Evolutionary conservation across 768 basidiomycete genomes (phyloP).

Genomic region (Serendipita indica): DNA sequence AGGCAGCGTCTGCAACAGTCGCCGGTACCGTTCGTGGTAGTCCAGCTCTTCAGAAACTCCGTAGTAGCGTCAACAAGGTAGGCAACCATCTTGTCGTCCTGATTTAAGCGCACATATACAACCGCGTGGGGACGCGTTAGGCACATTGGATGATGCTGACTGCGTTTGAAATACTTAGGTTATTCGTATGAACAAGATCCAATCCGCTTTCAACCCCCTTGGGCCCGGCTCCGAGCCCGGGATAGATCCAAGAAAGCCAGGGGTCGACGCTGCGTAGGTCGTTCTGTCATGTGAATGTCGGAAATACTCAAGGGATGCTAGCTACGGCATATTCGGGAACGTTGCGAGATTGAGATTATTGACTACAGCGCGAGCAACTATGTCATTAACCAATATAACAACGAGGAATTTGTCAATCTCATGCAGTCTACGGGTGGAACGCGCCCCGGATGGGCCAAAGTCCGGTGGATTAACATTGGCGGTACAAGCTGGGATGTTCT

Average conservation of each 20-base stretch:
- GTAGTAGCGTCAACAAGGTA: neutral
- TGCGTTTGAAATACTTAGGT: too few species aligned
- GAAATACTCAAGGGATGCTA: neutral
- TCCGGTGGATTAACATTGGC: conserved; percentile 60
- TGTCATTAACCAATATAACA: conserved; percentile 41
- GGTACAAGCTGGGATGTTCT: conserved; percentile 61
- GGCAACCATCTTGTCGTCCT: neutral
- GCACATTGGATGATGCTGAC: too few species aligned
- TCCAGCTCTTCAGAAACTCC: neutral
- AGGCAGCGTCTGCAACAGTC: neutral
- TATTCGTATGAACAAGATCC: neutral
- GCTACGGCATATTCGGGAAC: conserved; percentile 43
- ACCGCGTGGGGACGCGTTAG: too few species aligned
- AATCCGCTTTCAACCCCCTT: neutral
- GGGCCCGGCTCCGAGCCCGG: neutral
- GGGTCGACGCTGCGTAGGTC: neutral
- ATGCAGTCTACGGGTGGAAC: conserved; percentile 25
- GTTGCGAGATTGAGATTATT: conserved; percentile 49
- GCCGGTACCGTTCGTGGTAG: neutral
- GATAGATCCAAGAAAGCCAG: conserved; percentile 1
- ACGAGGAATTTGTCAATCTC: conserved; percentile 43
- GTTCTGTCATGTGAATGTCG: too few species aligned
- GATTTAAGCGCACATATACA: too few species aligned
- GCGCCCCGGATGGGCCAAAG: conserved; percentile 48
- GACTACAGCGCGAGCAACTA: conserved; percentile 49